Conservation (phyloP, 1,284 basidiomycete genomes). For the Ustilago sp. region DNA sequence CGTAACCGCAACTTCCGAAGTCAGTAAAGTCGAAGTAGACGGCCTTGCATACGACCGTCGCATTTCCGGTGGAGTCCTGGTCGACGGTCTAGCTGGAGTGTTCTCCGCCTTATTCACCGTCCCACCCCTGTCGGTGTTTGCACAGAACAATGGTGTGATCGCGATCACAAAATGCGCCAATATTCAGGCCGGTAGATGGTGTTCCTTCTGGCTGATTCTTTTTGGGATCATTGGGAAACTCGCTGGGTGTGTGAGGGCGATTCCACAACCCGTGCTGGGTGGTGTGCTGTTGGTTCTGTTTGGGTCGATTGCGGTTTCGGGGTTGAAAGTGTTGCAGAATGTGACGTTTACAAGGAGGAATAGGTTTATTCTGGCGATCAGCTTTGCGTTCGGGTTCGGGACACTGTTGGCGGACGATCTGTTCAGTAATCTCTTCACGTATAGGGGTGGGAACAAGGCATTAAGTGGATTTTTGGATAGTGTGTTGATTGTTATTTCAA, state of each 20-base stretch:
- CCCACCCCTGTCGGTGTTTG: conserved; percentile 81
- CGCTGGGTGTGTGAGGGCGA: conserved; percentile 73
- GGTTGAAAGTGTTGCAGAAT: conserved; percentile 79
- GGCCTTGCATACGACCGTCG: conserved; percentile 76
- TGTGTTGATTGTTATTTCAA: conserved; percentile 78
- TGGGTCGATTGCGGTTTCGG: conserved; percentile 73
- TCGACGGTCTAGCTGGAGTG: conserved; percentile 75
- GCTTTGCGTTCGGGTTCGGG: conserved; percentile 80
- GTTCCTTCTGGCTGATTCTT: conserved; percentile 58
- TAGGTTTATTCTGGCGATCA: conserved; percentile 75
- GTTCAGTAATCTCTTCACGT: conserved; percentile 71
- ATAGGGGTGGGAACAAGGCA: conserved; percentile 72
- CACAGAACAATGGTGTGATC: conserved; percentile 79
- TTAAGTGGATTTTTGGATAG: conserved; percentile 80
- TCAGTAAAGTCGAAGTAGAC: conserved; percentile 75
- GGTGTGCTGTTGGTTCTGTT: conserved; percentile 72
- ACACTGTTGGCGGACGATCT: conserved; percentile 72
- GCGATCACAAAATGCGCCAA: conserved; percentile 69
- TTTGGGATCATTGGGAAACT: conserved; percentile 79
- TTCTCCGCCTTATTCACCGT: conserved; percentile 83
- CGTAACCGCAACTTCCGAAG: conserved; percentile 85
- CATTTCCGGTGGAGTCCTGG: conserved; percentile 85
- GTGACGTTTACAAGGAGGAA: conserved; percentile 78
- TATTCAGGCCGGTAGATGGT: conserved; percentile 58
- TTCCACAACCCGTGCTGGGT: conserved; percentile 84